phyloP scores from a whole-genome alignment of 768 basidiomycete species.

The Podaxis rugospora region DNA sequence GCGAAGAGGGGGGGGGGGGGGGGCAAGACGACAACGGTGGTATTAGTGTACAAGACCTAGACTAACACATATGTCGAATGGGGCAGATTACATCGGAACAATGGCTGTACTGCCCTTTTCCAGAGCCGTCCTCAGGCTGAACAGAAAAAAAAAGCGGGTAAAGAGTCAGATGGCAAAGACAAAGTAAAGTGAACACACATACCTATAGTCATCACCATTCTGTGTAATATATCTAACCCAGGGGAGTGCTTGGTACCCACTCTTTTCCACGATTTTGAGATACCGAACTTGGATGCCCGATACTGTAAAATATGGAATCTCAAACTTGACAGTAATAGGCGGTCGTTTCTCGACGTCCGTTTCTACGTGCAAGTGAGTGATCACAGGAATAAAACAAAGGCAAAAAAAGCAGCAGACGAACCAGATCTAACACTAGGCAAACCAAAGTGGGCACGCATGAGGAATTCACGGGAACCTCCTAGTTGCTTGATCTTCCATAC shows the following conservation, averaged over 20 bases:
- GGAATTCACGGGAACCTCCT: constrained; percentile 91
- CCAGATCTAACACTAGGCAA: constrained; percentile 90
- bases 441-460: constrained; percentile 98
- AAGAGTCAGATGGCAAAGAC: too few relatives aligned
- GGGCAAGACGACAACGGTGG: too few relatives aligned
- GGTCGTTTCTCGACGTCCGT: constrained; percentile 86
- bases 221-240: constrained; percentile 96
- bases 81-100: constrained; percentile 11
- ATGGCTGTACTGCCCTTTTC: constrained; percentile 44
- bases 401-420: constrained; percentile 30
- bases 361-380: constrained; percentile 26
- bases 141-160: not conserved
- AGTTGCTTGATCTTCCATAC: constrained; percentile 98
- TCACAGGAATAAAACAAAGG: too few relatives aligned
- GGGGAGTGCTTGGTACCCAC: constrained; percentile 92
- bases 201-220: constrained; percentile 92
- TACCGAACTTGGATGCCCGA: constrained; percentile 97
- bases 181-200: not conserved
- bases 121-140: constrained; percentile 65
- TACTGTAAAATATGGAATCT: constrained; percentile 98
- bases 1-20: too few relatives aligned
- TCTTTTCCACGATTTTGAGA: constrained; percentile 98
- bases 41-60: not conserved
- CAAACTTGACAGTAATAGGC: constrained; percentile 95
- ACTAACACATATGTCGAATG: not conserved